Evolutionary conservation across 208 protist species (phyloP).

Genomic region (Crithidia fasciculata): DNA sequence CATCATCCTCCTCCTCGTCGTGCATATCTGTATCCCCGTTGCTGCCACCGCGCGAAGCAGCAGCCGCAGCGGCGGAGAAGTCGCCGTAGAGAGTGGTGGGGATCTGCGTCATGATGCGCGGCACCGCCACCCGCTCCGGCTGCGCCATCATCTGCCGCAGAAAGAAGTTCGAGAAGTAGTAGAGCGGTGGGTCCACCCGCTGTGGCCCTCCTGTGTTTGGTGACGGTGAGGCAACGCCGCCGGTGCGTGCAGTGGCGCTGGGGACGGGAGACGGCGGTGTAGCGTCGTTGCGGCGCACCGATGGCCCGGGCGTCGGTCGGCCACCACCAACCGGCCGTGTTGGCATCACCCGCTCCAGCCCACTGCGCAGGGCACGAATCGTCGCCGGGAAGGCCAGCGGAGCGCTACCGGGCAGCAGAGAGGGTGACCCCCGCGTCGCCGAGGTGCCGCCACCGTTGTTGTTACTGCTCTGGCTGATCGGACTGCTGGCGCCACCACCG

Average conservation of each 20-base stretch:
- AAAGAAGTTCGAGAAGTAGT: constrained; percentile 13
- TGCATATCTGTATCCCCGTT: constrained; percentile 4
- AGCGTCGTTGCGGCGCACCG: not conserved
- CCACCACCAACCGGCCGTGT: not conserved
- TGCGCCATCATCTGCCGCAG: constrained; percentile 13
- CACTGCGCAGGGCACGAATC: constrained; percentile 29
- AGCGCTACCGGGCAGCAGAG: not conserved
- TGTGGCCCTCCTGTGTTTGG: too few species aligned
- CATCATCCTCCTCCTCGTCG: not conserved
- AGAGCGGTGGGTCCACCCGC: not conserved
- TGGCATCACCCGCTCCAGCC: constrained; percentile 16
- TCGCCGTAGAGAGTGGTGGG: constrained; percentile 22
- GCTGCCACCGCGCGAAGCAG: not conserved
- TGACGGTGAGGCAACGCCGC: not conserved
- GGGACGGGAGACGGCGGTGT: not conserved
- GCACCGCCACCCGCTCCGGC: constrained; percentile 15
- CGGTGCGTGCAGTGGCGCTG: not conserved
- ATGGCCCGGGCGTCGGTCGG: constrained; percentile 5
- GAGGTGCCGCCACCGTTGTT: not conserved
- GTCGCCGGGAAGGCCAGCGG: constrained; percentile 18
- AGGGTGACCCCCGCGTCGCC: not conserved
- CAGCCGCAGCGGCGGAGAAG: not conserved
- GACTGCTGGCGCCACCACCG: not conserved
- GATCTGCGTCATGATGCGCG: constrained; percentile 19
- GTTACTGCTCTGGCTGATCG: not conserved